Evolutionary conservation across 1,284 basidiomycete species (phyloP), one percentile per base, ranked within the genome.

Genomic region (Trichosporon ovoides): DNA sequence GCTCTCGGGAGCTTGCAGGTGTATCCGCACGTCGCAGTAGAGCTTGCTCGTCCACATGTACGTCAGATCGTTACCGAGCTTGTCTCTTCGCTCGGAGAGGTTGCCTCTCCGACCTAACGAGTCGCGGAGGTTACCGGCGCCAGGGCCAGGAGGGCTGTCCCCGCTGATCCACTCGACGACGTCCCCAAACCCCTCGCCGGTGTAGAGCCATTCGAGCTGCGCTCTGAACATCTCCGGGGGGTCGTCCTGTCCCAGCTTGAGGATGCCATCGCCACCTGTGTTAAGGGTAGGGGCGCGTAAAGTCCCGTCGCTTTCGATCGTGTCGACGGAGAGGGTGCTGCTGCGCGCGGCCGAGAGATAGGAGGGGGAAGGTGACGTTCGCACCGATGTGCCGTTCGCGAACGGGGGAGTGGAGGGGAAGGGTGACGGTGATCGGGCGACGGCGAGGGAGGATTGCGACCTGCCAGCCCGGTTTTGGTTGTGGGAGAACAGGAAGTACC

Each of bases 21-120:
- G 82, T 59, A 97, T 87, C 54, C 86, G 84, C 16, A 93, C 84
- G 75, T 97, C 93, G 2, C 89, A 89, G 76, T 93, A 97, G 13
- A 97, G 84, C 56, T 91, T 85, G 16, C 88, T 90, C 28, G 92
- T 80, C 93, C 93, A 96, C 91, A 94, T 94, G 80, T 88, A 96
- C 28, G 94, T 89, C 34, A 96, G 81, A 73, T 96, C 93, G 75
- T 92, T 88, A 18, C 75, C 71, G 37, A 95, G 84, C 75, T 93
- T 93, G 78, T 94, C 90, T 53, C 90, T 78, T n/a, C 89, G 80
- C 58, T 83, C 79, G 59, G 87, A 84, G 62, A 65, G 50, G 59
- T 66, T 60, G 1, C 72, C 69, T 53, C 68, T 38, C 13, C 69
- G 53, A 18, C 69, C 68, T 28, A 68, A 63, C 24, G 67, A 70